Percentiles rank a stretch among this genome's conserved stretches.
Conservation (phyloP, 2,329 filamentous ascomycete genomes). For the Beauveria sp. region DNA sequence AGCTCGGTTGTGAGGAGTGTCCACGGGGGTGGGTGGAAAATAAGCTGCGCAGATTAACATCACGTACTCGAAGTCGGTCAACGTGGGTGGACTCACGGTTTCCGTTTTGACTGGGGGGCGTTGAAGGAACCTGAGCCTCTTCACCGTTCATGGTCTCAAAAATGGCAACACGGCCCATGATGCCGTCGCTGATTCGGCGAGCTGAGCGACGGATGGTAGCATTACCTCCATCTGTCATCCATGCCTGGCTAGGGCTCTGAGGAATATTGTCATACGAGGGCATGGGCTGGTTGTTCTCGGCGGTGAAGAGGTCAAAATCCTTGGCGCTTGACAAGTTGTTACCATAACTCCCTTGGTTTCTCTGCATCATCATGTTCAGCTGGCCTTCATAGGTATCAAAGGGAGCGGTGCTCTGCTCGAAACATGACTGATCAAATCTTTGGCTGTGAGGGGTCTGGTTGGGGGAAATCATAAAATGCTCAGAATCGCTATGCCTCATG, state of each 20-base stretch:
- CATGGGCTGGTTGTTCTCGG: slow-evolving; percentile 39
- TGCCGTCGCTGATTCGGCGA: slow-evolving; percentile 50
- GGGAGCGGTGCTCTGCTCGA: slow-evolving; percentile 34
- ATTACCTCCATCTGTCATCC: slow-evolving; percentile 44
- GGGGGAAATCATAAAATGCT: slow-evolving; percentile 51
- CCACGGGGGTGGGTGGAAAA: slow-evolving; percentile 60
- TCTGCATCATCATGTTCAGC: slow-evolving; percentile 39
- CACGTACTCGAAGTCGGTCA: background rate
- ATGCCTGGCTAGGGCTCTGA: slow-evolving; percentile 39
- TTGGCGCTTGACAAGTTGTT: slow-evolving; percentile 34
- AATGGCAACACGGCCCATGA: slow-evolving; percentile 51
- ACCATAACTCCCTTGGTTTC: slow-evolving; percentile 36
- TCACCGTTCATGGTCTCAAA: slow-evolving; percentile 47
- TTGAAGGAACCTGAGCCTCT: slow-evolving; percentile 45
- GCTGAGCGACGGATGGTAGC: slow-evolving; percentile 34
- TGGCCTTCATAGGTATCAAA: slow-evolving; percentile 40
- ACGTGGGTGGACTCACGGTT: slow-evolving; percentile 39
- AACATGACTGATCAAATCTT: slow-evolving; percentile 42
- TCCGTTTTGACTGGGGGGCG: slow-evolving; percentile 53
- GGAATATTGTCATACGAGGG: slow-evolving; percentile 43
- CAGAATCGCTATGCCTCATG: slow-evolving; percentile 32
- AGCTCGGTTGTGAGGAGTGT: slow-evolving; percentile 48
- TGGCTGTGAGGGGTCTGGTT: slow-evolving; percentile 46
- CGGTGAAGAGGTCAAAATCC: slow-evolving; percentile 43
- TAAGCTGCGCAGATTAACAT: slow-evolving; percentile 36